Evolutionary conservation across 139 green algal genomes (phyloP).

Genomic region (Chlorella sp.): DNA sequence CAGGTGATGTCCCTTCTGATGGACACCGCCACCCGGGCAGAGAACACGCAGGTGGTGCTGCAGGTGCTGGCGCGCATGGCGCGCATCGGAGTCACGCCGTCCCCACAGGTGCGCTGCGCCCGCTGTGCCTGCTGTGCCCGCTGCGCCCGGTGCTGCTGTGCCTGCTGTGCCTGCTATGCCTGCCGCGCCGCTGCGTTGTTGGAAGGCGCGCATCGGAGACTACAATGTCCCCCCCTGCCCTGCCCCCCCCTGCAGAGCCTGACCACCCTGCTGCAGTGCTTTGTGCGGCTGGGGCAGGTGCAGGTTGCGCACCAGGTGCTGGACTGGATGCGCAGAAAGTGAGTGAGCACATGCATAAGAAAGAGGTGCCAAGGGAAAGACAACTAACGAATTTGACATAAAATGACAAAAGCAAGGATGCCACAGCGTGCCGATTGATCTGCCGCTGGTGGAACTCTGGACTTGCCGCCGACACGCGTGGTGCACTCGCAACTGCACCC

Average conservation of each 20-base stretch:
- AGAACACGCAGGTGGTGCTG: slow-evolving; percentile 22
- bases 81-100: slow-evolving; percentile 28
- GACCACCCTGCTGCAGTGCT: slow-evolving; percentile 48
- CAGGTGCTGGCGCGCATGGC: slow-evolving; percentile 35
- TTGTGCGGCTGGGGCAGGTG: slow-evolving; percentile 38
- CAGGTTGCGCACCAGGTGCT: slow-evolving; percentile 34
- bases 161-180: not conserved
- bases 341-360: not conserved
- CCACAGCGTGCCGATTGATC: no score
- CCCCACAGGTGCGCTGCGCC: not conserved
- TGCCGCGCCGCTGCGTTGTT: no score
- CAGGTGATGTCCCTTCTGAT: slow-evolving; percentile 30
- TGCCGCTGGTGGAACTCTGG: no score
- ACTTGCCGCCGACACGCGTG: no score
- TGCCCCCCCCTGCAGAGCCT: slow-evolving; percentile 15
- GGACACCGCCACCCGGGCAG: slow-evolving; percentile 19
- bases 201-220: no score
- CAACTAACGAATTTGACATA: no score
- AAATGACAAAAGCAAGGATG: no score
- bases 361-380: not conserved
- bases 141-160: not conserved
- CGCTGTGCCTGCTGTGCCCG: not conserved
- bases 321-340: slow-evolving; percentile 43
- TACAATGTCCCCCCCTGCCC: no score
- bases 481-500: no score